Evolutionary conservation across 1,139 yeast species (phyloP), one percentile per base, ranked within the genome.

Genomic region (Suhomyces choctaworum): DNA sequence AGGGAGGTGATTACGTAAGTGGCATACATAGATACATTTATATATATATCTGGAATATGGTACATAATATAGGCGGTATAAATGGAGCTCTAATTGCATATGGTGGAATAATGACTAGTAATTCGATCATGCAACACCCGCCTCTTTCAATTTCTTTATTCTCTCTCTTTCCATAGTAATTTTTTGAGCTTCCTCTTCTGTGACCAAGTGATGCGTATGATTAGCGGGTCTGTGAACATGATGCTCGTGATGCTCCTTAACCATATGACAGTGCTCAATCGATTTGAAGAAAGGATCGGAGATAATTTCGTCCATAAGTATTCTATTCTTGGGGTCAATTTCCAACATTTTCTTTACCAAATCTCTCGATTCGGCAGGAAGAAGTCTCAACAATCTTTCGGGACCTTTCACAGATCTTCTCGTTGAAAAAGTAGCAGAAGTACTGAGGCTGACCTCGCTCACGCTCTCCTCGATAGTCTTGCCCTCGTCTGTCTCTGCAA

Each of bases 171-270:
- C 78, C 37, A 53, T 56, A 24, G 66, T 64, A 7, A 73, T 46
- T 44, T 65, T 66, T 27, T 64, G 64, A 34, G 76, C 58, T 32
- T 76, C 80, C 12, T 76, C 78, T 44, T 78, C 83, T 1, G 80
- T 70, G 2, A 78, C 64, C 46, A 79, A 60, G 54, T 79, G 81
- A 52, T 80, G 86, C 12, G 48, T 57, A 47, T 80, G 84, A 30
- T 62, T 62, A 21, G 54, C 58, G 1, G 62, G 58, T 8, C 44
- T 40, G 13, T 39, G 13, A 2, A 34, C 26, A 2, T 19, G 13
- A 4, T 14, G 1, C 3, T 21, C 5, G 23, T 36, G 44, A 16
- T 33, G 38, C 6, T 29, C 40, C 6, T 44, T 40, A 9, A 41
- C 28, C 27, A 22, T 24, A 27, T 51, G 58, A 45, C 76, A 70